Base-by-base conservation (phyloP, 176 grass and related monocot genomes). In the Eleusine indica region DNA sequence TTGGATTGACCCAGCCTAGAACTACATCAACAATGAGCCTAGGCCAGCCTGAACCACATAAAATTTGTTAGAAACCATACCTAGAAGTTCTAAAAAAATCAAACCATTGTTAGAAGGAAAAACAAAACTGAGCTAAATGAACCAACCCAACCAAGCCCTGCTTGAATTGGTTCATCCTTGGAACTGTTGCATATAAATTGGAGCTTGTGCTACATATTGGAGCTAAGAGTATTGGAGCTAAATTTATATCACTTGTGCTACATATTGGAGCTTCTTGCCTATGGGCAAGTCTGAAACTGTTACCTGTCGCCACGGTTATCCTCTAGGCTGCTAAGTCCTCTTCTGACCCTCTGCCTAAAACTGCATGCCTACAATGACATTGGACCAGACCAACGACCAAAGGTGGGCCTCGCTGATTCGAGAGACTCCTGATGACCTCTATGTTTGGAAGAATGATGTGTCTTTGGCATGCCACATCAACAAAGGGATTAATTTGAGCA, bases 391-490 rank as follows among this genome's bases (percentile, higher is more conserved):
- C 52, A 56, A 56, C 52, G 6, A 56, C 16, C 16, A 56, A 17
- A 17, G 15, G 52, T 19, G 4, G 52, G 19, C 2, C 56, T 60
- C 4, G 56, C 56, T 60, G 1, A 9, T 60, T 60, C 17, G 6
- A 30, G 61, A 13, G 61, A 29, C 13, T 73, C 13, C 48, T 2
- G 32, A 52, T 47, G n/a, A 28, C 4, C 21, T 12, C 1, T 5
- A 61, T 76, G 2, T 28, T 61, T 25, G 19, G n/a, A 25, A 61
- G 8, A 6, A 61, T 61, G n/a, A 61, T 25, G 58, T 61, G 51
- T 53, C 19, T 56, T 56, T 56, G 53, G 53, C 21, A 30, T 64
- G 39, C 75, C 75, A 78, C 42, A 78, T 44, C 25, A 64, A n/a
- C n/a, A 18, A 46, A 22, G 58, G n/a, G 75, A 46, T 44, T 65